These are phyloP conservation scores for Thelonectria olida DNA, from an alignment of 2,329 filamentous ascomycete species.

Conservation along the genomic window DNA sequence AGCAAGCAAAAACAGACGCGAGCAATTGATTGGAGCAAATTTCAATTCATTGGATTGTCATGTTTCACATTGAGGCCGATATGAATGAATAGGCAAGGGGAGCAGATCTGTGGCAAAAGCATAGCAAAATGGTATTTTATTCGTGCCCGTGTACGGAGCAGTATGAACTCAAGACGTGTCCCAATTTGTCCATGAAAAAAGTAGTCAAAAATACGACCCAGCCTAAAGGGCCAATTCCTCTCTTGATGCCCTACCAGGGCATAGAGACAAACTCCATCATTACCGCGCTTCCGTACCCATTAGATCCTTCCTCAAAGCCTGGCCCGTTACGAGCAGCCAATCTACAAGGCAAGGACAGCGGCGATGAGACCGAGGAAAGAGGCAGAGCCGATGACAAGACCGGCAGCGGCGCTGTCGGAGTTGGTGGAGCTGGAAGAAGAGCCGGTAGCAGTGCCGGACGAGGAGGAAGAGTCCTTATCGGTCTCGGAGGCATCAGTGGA, in stretches of 20 bases:
- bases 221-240: slow-evolving; percentile 24
- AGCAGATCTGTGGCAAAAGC: neutral
- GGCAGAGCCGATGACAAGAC: slow-evolving; percentile 52
- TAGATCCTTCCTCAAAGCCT: slow-evolving; percentile 30
- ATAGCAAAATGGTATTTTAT: slow-evolving; percentile 39
- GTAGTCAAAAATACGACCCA: slow-evolving; percentile 21
- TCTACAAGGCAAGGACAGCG: slow-evolving; percentile 62
- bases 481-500: slow-evolving; percentile 29
- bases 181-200: slow-evolving; percentile 41
- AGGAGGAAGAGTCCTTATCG: slow-evolving; percentile 32
- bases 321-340: slow-evolving; percentile 11
- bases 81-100: neutral
- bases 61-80: neutral
- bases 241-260: slow-evolving; percentile 30
- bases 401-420: slow-evolving; percentile 46
- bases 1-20: too few species aligned
- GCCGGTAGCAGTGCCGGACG: slow-evolving; percentile 34
- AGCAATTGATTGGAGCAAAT: too few species aligned
- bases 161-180: slow-evolving; percentile 38
- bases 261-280: slow-evolving; percentile 37
- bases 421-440: slow-evolving; percentile 39
- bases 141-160: slow-evolving; percentile 34
- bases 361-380: slow-evolving; percentile 59
- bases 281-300: slow-evolving; percentile 35
- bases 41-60: neutral